Percentiles rank a stretch among this genome's conserved stretches.
These are phyloP conservation scores for Rhinocladiella similis DNA, from an alignment of 2,329 filamentous ascomycete genomes.

Conservation along the genomic window DNA sequence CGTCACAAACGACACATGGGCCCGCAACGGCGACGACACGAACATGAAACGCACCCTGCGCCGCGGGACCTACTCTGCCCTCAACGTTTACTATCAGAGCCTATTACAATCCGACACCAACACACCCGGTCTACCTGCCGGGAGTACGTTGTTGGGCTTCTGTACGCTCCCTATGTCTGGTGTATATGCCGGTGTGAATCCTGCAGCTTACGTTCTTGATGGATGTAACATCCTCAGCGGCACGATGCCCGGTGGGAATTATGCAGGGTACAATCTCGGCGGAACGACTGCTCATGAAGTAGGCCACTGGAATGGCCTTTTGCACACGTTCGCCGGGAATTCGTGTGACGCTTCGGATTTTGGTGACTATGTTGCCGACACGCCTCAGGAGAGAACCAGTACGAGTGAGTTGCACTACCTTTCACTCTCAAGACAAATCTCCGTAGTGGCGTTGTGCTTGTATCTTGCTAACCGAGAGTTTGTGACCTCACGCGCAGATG, in stretches of 20 bases:
- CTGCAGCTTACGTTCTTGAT: slow-evolving; percentile 49
- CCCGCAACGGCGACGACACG: slow-evolving; percentile 48
- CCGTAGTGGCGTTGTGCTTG: no score
- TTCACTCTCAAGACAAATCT: no score
- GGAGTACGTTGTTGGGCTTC: slow-evolving; percentile 51
- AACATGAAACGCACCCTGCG: slow-evolving; percentile 56
- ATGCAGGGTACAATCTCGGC: slow-evolving; percentile 50
- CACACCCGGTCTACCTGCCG: slow-evolving; percentile 29
- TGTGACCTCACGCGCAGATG: slow-evolving; percentile 41
- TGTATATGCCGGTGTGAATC: slow-evolving; percentile 39
- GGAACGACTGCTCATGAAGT: slow-evolving; percentile 50
- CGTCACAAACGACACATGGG: slow-evolving; percentile 57
- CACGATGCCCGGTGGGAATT: slow-evolving; percentile 55
- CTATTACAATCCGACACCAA: slow-evolving; percentile 42
- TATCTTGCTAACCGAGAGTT: no score
- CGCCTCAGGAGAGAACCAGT: slow-evolving; percentile 53
- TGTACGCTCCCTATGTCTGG: slow-evolving; percentile 52
- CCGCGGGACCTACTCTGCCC: slow-evolving; percentile 52
- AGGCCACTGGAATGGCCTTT: slow-evolving; percentile 47
- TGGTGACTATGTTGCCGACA: slow-evolving; percentile 47
- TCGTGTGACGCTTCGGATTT: slow-evolving; percentile 36
- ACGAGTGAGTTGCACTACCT: slow-evolving; percentile 36
- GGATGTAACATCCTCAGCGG: slow-evolving; percentile 59
- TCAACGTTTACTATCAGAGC: slow-evolving; percentile 63
- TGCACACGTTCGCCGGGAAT: slow-evolving; percentile 47